Evolutionary conservation across 495 filamentous ascomycete species (phyloP), one percentile per base, ranked within the genome.

Genomic region (Talaromyces ruber): DNA sequence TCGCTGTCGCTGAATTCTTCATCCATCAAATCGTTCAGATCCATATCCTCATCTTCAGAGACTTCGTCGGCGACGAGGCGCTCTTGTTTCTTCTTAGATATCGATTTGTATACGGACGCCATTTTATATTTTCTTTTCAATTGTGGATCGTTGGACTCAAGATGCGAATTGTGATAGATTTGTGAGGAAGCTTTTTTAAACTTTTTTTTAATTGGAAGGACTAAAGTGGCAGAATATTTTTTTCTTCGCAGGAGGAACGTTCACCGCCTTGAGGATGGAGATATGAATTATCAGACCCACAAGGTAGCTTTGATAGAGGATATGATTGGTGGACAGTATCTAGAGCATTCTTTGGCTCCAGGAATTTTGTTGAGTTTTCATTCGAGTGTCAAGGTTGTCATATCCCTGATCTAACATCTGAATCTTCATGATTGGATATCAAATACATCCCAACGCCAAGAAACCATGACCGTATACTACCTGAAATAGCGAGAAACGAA

Each of bases 91-190:
- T 77, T 78, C 66, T 92, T 92, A 1, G 92, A 93, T 9, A 98
- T 70, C 5, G 92, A 86, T 72, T 97, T 97, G 82, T 97, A 98
- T 52, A 97, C 94, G 22, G 93, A 81, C 21, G 93, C 90, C 94
- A 98, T 98, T 62, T 72, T 82, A 66, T 70, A n/a, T n/a, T n/a
- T 14, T 39, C 30, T 34, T 22, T 45, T 60, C 47, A 64, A 26
- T 59, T 59, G 57, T 11, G 22, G 34, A 32, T 30, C 6, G 9
- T 43, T 30, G 25, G n/a, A n/a, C 12, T 26, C 28, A 3, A 54
- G n/a, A 24, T 12, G 51, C 3, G 14, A 18, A 34, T 18, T 34
- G 16, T 7, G 29, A 34, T 22, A 58, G 18, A 14, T 54, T 37
- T 11, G 51, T 9, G 24, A 14, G 24, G 52, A 5, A 58, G 12